phyloP scores from a whole-genome alignment of 148 eudicot species.

The Dysphania ambrosioides region DNA sequence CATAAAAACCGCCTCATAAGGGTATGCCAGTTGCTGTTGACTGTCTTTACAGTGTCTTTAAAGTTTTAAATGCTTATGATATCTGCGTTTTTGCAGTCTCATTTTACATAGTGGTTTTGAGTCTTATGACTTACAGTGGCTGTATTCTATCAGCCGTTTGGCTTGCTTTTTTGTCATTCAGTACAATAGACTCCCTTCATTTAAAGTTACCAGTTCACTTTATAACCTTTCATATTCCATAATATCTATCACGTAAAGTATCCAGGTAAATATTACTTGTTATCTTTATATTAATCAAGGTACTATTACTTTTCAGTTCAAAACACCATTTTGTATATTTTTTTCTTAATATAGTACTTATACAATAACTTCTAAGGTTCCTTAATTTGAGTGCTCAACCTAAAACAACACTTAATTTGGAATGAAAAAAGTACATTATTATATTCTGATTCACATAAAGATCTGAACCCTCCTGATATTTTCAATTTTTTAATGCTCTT shows the following conservation, averaged over 20 bases:
- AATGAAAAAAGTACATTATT: neutral
- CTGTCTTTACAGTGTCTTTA: neutral
- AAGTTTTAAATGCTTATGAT: neutral
- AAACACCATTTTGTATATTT: neutral
- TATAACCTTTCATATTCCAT: neutral
- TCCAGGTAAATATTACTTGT: too few relatives aligned
- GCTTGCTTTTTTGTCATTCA: neutral
- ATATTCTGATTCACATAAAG: neutral
- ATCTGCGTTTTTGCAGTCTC: neutral
- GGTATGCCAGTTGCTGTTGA: constrained; percentile 45
- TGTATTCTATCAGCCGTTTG: neutral
- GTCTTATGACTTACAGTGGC: neutral
- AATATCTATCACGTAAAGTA: too few relatives aligned
- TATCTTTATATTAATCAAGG: too few relatives aligned
- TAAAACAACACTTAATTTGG: neutral
- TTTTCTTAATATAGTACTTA: neutral
- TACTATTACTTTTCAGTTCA: neutral
- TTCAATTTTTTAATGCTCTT: neutral
- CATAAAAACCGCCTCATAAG: constrained; percentile 96
- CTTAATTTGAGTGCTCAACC: neutral
- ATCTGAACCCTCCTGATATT: neutral
- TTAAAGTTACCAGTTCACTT: neutral
- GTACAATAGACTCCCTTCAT: neutral
- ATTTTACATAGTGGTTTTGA: neutral
- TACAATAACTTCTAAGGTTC: neutral